phyloP scores from a whole-genome alignment of 2,329 filamentous ascomycete genomes.

The Aspergillus fructus region DNA sequence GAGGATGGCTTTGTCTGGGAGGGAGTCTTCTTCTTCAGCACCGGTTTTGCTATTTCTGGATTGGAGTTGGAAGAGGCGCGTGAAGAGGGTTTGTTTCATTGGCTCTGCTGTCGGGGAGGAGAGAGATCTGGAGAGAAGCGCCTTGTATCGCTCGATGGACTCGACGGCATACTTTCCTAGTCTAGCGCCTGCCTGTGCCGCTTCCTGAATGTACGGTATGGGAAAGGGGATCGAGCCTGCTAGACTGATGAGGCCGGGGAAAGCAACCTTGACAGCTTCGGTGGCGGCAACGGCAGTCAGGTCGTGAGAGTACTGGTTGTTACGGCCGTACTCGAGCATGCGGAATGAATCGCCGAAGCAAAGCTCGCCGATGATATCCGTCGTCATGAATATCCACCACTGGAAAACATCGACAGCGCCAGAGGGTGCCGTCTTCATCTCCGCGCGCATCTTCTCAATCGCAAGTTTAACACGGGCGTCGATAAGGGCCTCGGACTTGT shows the following conservation, averaged over 20 bases:
- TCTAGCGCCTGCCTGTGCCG: conserved; percentile 16
- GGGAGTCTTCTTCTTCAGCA: conserved; percentile 15
- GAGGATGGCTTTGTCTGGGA: conserved; percentile 35
- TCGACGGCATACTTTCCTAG: conserved; percentile 20
- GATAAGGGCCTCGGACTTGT: conserved; percentile 33
- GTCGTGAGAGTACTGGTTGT: conserved; percentile 44
- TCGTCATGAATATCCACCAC: conserved; percentile 56
- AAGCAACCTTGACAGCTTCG: neutral
- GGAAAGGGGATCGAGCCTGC: no score
- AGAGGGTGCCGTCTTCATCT: conserved; percentile 33
- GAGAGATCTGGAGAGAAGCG: conserved; percentile 11
- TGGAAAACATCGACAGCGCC: conserved; percentile 50
- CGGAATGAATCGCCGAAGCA: conserved; percentile 56
- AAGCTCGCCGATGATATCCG: conserved; percentile 55
- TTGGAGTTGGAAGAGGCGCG: conserved; percentile 18
- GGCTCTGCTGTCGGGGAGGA: neutral
- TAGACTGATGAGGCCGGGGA: no score
- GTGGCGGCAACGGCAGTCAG: conserved; percentile 23
- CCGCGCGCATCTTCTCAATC: conserved; percentile 45
- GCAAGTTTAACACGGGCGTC: conserved; percentile 40
- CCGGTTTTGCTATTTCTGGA: no score
- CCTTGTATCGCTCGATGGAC: conserved; percentile 26
- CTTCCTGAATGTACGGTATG: no score
- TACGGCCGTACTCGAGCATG: conserved; percentile 49
- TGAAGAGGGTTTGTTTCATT: conserved; percentile 26